Conservation (phyloP, 192 early-diverging fungal genomes). For the Diversispora eburnea region DNA sequence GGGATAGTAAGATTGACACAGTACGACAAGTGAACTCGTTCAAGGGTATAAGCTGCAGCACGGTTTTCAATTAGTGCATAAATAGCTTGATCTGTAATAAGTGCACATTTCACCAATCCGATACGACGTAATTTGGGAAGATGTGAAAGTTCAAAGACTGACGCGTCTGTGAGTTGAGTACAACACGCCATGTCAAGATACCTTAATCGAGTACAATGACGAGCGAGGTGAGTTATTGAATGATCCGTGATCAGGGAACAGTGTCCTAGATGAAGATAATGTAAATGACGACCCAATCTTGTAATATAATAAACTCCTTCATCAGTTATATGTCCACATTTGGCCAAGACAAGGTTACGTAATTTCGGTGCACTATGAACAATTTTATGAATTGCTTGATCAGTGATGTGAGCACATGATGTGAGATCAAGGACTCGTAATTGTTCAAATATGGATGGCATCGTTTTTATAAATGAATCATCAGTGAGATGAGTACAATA, state of each 20-base stretch:
- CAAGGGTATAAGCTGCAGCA: conserved; percentile 42
- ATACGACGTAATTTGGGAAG: conserved; percentile 54
- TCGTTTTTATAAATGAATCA: conserved; percentile 35
- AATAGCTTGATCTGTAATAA: conserved; percentile 53
- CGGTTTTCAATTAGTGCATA: conserved; percentile 45
- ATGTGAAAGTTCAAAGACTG: conserved; percentile 50
- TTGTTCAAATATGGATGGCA: conserved; percentile 42
- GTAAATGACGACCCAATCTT: conserved; percentile 49
- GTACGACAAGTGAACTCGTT: conserved; percentile 57
- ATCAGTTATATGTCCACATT: conserved; percentile 54
- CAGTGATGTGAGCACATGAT: conserved; percentile 41
- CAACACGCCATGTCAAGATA: conserved; percentile 59
- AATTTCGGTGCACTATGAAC: conserved; percentile 51
- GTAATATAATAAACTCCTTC: conserved; percentile 45
- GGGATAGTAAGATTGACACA: conserved; percentile 48
- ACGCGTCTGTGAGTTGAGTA: conserved; percentile 46
- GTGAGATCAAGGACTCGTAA: conserved; percentile 55
- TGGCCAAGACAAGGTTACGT: conserved; percentile 52
- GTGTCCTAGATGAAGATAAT: conserved; percentile 58
- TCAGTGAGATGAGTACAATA: conserved; percentile 38
- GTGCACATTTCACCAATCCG: conserved; percentile 58
- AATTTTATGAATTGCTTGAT: conserved; percentile 44
- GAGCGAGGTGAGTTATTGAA: conserved; percentile 45
- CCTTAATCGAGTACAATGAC: conserved; percentile 49
- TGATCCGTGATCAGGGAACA: conserved; percentile 51